phyloP scores from a whole-genome alignment of 768 basidiomycete genomes.

The Infundibulicybe gibba region DNA sequence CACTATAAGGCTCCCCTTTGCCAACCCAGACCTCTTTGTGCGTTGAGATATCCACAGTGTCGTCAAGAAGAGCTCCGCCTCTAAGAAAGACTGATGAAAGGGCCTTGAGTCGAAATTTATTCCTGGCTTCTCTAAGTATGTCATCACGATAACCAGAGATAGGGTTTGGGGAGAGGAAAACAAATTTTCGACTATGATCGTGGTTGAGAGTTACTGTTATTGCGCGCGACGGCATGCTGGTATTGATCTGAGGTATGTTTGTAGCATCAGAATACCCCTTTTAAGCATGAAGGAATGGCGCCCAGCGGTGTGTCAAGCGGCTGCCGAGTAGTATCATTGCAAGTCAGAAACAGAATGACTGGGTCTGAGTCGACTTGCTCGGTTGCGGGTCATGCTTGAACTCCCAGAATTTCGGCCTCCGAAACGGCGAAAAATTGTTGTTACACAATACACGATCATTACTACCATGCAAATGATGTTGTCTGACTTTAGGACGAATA shows the following conservation, averaged over 20 bases:
- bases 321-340: too few relatives aligned
- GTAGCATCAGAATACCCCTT: too few relatives aligned
- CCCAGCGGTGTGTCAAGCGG: too few relatives aligned
- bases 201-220: conserved; percentile 30
- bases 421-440: too few relatives aligned
- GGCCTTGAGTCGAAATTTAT: conserved; percentile 30
- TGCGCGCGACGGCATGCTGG: conserved; percentile 22
- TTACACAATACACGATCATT: too few relatives aligned
- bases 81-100: conserved; percentile 24
- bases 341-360: too few relatives aligned
- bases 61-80: conserved; percentile 21
- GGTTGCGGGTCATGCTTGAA: too few relatives aligned
- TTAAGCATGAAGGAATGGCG: too few relatives aligned
- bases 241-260: neutral
- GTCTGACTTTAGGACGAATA: too few relatives aligned
- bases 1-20: conserved; percentile 30
- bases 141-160: conserved; percentile 9
- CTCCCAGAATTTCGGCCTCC: too few relatives aligned
- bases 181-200: conserved; percentile 28
- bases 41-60: conserved; percentile 14
- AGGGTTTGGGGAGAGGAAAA: conserved; percentile 12
- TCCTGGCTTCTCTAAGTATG: conserved; percentile 30
- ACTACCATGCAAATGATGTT: too few relatives aligned
- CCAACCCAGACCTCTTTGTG: conserved; percentile 24
- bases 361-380: too few relatives aligned